Evolutionary conservation across 345 rosid genomes (phyloP), one percentile per base, ranked within the genome.

Genomic region (Pistacia atlantica): DNA sequence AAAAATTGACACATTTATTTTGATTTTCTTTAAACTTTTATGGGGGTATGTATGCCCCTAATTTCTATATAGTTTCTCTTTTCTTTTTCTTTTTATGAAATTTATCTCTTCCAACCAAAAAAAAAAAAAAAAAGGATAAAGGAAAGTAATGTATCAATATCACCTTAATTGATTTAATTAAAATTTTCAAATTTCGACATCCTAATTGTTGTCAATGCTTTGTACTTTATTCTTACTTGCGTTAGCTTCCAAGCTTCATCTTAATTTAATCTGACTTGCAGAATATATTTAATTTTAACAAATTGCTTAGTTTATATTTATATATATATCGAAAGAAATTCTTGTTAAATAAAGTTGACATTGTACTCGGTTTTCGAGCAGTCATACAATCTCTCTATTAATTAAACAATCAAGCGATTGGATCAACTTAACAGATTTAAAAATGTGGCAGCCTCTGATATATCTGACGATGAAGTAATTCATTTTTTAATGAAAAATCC

Each of bases 181-280:
- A 73, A 45, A 4, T 72, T 5, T 73, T 46, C 1, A 25, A 72
- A 8, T 11, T 7, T 8, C 3, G 2, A 57, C 25, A 72, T n/a
- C 54, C 55, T n/a, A 8, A 4, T 42, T 42, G 5, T 17, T 49
- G 69, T 78, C 77, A 73, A 51, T 78, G 35, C 63, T 20, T 11
- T 17, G 13, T 13, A 3, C 33, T 48, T 46, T 14, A 7, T 69
- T 62, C 31, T 74, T 69, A 3, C 51, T 45, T 69, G 42, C 6
- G 25, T 54, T 38, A 54, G 11, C 74, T 62, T 74, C 25, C 37
- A 79, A 67, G 11, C 33, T 54, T 52, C 55, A 74, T 52, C 37
- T 38, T 74, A 68, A 12, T 62, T 54, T 74, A 68, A 12, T 62
- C 63, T 62, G 42, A 79, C 12, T 54, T 63, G 71, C 56, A 25